Evolutionary conservation across 2,329 filamentous ascomycete genomes (phyloP).

Genomic region (Phaeosphaeria sp.): DNA sequence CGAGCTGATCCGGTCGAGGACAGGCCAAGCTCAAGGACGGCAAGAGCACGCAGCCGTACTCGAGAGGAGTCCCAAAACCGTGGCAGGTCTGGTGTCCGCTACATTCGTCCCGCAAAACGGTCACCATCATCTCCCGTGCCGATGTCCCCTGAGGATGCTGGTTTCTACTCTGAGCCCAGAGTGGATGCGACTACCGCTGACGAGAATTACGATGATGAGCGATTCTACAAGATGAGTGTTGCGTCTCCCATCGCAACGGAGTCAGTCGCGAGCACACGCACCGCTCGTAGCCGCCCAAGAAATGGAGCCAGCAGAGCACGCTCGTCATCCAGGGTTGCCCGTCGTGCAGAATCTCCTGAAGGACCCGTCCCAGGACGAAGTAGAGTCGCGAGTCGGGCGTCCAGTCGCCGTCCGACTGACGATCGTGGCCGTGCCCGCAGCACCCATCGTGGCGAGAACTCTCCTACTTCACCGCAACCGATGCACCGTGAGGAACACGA

Average conservation of each 20-base stretch:
- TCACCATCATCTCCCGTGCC: constrained; percentile 92
- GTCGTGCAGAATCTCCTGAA: constrained; percentile 46
- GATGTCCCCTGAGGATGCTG: constrained; percentile 86
- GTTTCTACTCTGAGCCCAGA: constrained; percentile 54
- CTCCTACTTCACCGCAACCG: constrained; percentile 81
- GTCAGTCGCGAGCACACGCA: constrained; percentile 44
- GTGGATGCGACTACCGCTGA: constrained; percentile 49
- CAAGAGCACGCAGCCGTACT: constrained; percentile 54
- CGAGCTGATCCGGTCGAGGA: constrained; percentile 51
- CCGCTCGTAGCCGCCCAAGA: constrained; percentile 42
- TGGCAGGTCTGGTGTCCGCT: constrained; percentile 69
- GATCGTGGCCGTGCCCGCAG: constrained; percentile 46
- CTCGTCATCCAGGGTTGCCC: constrained; percentile 44
- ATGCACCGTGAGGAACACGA: constrained; percentile 68
- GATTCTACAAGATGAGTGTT: constrained; percentile 53
- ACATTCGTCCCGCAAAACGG: constrained; percentile 77
- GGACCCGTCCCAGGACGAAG: constrained; percentile 30
- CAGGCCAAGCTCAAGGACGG: constrained; percentile 54
- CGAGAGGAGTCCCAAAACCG: constrained; percentile 73
- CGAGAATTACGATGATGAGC: constrained; percentile 57
- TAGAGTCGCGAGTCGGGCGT: constrained; percentile 40
- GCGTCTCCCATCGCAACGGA: constrained; percentile 47
- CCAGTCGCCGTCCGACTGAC: constrained; percentile 44
- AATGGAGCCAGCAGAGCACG: constrained; percentile 42
- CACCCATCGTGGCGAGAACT: constrained; percentile 58